These are phyloP conservation scores for Linnemannia schmuckeri DNA, from an alignment of 192 early-diverging fungal genomes.

Conservation along the genomic window DNA sequence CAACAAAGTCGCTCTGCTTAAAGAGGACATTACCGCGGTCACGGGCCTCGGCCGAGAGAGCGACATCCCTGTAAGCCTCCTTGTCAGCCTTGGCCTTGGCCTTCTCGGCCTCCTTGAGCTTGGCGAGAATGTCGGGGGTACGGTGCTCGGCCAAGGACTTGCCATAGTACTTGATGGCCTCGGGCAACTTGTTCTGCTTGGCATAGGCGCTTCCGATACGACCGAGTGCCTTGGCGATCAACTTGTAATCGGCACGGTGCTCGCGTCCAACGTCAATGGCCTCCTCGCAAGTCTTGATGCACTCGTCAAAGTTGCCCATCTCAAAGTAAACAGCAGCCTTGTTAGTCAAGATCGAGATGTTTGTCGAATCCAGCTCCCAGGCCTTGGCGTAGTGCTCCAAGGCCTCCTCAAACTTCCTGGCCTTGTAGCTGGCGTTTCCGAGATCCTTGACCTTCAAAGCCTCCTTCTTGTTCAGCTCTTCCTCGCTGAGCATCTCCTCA, in stretches of 20 bases:
- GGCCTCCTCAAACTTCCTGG: constrained; percentile 90
- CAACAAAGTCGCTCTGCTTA: constrained; percentile 89
- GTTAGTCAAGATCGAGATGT: constrained; percentile 95
- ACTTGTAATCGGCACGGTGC: constrained; percentile 91
- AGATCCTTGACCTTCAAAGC: constrained; percentile 84
- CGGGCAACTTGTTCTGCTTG: constrained; percentile 82
- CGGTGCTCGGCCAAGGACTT: constrained; percentile 97
- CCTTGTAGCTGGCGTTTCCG: constrained; percentile 94
- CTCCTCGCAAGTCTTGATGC: constrained; percentile 91
- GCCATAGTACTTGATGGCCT: constrained; percentile 93
- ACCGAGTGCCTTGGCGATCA: constrained; percentile 94
- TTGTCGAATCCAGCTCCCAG: constrained; percentile 89
- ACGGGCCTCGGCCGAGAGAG: constrained; percentile 89
- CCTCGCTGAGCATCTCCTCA: constrained; percentile 67
- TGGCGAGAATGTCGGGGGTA: constrained; percentile 90
- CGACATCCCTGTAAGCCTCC: constrained; percentile 87
- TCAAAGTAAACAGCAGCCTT: constrained; percentile 97
- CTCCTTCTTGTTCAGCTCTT: constrained; percentile 75
- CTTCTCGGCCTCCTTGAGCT: constrained; percentile 91
- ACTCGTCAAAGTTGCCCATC: constrained; percentile 91
- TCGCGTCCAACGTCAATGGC: constrained; percentile 95
- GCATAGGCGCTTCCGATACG: constrained; percentile 92
- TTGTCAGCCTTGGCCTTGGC: constrained; percentile 82
- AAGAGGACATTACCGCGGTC: constrained; percentile 94
- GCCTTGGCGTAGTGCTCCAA: constrained; percentile 92